These are phyloP conservation scores for Quercus aquifolioides DNA, from an alignment of 306 rosid species.

Conservation along the genomic window DNA sequence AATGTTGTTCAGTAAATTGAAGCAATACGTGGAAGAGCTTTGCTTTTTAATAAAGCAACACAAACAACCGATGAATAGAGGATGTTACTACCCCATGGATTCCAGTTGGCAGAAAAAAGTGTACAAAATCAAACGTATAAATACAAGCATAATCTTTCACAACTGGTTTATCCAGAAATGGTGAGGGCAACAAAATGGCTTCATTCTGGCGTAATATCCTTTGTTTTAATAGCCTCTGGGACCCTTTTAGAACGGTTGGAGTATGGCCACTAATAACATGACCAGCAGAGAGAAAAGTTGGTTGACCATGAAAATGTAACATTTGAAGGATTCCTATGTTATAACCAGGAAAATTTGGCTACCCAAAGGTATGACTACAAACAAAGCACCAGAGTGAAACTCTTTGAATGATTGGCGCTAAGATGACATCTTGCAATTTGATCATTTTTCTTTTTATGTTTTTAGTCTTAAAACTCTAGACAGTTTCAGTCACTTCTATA, in stretches of 20 bases:
- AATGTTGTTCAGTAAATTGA: constrained; percentile 11
- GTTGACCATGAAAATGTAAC: background rate
- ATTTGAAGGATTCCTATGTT: background rate
- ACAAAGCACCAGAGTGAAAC: background rate
- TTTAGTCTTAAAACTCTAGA: no score
- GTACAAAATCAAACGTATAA: background rate
- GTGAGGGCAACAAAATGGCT: background rate
- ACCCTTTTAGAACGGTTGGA: background rate
- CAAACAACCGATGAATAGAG: background rate
- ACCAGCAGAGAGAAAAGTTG: background rate
- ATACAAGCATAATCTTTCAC: background rate
- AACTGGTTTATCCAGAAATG: background rate
- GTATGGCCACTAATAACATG: background rate
- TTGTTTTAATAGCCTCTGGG: background rate
- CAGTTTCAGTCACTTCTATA: background rate
- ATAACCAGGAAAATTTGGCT: background rate
- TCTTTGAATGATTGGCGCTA: background rate
- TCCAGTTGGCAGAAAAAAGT: background rate
- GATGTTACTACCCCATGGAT: background rate
- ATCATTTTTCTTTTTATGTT: background rate
- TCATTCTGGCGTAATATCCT: background rate
- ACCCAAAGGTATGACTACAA: background rate
- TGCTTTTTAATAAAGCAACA: background rate
- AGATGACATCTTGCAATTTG: background rate
- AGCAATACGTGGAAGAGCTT: background rate